Percentiles rank a stretch among this genome's conserved stretches.
phyloP scores from a whole-genome alignment of 2,329 filamentous ascomycete species.

The Ophiostoma ips region DNA sequence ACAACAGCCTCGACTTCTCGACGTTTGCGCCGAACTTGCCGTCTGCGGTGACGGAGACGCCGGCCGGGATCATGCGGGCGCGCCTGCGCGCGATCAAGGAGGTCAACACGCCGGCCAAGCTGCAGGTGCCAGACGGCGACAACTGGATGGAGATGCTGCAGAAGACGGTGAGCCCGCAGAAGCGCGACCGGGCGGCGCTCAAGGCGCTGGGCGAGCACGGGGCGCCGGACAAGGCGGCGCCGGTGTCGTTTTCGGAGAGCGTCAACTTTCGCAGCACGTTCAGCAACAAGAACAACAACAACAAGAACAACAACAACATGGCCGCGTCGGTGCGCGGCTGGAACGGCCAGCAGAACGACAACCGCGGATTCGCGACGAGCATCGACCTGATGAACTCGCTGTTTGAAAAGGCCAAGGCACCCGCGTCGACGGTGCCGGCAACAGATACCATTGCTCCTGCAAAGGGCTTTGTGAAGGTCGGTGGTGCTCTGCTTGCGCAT shows the following conservation, averaged over 20 bases:
- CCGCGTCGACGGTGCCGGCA: slow-evolving; percentile 29
- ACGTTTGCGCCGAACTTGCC: slow-evolving; percentile 33
- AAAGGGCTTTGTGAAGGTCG: slow-evolving; percentile 77
- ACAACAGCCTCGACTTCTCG: slow-evolving; percentile 27
- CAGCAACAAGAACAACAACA: too few relatives aligned
- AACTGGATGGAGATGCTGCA: slow-evolving; percentile 92
- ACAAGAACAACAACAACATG: slow-evolving; percentile 18
- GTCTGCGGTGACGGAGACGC: slow-evolving; percentile 34
- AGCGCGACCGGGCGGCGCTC: slow-evolving; percentile 70
- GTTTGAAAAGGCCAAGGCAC: slow-evolving; percentile 58
- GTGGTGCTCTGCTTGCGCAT: slow-evolving; percentile 17
- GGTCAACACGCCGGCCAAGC: slow-evolving; percentile 41
- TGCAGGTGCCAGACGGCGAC: slow-evolving; percentile 54
- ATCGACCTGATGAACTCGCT: slow-evolving; percentile 95
- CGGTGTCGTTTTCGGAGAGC: slow-evolving; percentile 18
- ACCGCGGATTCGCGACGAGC: slow-evolving; percentile 64
- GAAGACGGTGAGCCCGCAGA: slow-evolving; percentile 85
- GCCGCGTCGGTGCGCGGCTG: slow-evolving; percentile 19
- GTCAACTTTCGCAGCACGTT: slow-evolving; percentile 18
- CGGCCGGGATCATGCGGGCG: slow-evolving; percentile 48
- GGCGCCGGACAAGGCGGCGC: slow-evolving; percentile 34
- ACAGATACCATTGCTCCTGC: slow-evolving; percentile 35
- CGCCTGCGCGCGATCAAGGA: slow-evolving; percentile 50
- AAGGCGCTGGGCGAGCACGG: slow-evolving; percentile 43
- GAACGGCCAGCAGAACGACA: slow-evolving; percentile 27